A percentile compares a stretch with the other conserved stretches of the same genome.
Conservation (phyloP, 441 rosid species). For the Populus hybrid region DNA sequence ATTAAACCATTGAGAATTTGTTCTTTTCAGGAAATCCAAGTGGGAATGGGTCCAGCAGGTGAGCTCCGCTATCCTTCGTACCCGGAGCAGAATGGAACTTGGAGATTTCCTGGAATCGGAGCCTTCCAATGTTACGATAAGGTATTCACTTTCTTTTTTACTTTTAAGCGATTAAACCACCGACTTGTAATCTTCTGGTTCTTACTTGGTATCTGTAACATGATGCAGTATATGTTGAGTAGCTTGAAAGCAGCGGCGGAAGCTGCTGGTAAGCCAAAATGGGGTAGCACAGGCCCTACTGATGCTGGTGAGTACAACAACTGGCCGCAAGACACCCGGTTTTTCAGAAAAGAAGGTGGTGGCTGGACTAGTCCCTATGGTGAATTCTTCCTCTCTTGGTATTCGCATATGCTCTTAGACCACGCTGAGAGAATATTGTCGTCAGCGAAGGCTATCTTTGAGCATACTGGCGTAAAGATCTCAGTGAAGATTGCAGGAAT, state of each 20-base stretch:
- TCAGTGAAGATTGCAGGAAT: constrained; percentile 88
- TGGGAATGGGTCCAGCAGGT: constrained; percentile 97
- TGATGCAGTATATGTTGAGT: constrained; percentile 66
- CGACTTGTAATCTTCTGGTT: not conserved
- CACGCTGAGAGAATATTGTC: constrained; percentile 74
- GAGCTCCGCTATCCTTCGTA: constrained; percentile 93
- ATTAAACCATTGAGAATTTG: constrained; percentile 7
- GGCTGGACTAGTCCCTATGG: constrained; percentile 77
- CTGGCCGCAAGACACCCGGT: constrained; percentile 88
- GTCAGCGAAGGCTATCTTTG: constrained; percentile 50
- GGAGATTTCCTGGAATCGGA: constrained; percentile 93
- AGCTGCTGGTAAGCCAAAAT: constrained; percentile 72
- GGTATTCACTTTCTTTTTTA: constrained; percentile 27
- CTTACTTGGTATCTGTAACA: constrained; percentile 5
- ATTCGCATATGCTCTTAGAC: constrained; percentile 71
- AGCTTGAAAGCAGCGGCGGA: constrained; percentile 87
- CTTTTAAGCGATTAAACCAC: not conserved
- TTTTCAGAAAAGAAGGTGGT: constrained; percentile 70
- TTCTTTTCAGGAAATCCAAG: constrained; percentile 82
- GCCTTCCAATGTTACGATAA: constrained; percentile 93
- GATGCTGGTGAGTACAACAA: constrained; percentile 90
- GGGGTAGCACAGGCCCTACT: constrained; percentile 94
- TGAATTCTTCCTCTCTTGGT: constrained; percentile 84
- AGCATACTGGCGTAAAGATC: constrained; percentile 49
- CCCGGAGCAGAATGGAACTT: constrained; percentile 74